phyloP scores from a whole-genome alignment of 1,139 yeast genomes.

The Taphrina flavorubra region DNA sequence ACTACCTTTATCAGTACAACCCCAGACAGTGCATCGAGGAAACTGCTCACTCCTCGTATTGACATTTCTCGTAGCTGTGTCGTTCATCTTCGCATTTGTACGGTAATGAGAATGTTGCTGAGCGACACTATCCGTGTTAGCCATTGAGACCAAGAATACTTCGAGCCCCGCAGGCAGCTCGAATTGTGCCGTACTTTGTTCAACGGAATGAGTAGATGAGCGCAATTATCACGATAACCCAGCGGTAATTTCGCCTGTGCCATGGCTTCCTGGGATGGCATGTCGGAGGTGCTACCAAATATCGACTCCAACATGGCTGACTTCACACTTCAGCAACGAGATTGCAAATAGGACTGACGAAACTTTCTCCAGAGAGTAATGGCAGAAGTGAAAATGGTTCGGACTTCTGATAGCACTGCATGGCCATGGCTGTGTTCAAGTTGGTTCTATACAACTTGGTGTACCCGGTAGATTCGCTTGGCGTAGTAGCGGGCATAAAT shows the following conservation, averaged over 20 bases:
- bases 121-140: conserved; percentile 56
- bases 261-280: conserved; percentile 64
- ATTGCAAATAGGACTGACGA: not conserved
- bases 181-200: conserved; percentile 52
- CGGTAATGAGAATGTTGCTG: conserved; percentile 62
- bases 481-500: conserved; percentile 2
- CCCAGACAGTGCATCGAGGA: too few species aligned
- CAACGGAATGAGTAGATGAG: conserved; percentile 71
- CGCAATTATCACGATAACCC: conserved; percentile 86
- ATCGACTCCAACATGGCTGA: conserved; percentile 28
- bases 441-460: too few species aligned
- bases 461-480: not conserved
- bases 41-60: conserved; percentile 33
- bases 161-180: too few species aligned
- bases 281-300: conserved; percentile 14
- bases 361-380: not conserved
- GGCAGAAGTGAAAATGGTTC: too few species aligned
- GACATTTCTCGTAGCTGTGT: conserved; percentile 41
- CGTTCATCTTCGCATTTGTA: conserved; percentile 62
- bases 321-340: not conserved
- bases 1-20: conserved; percentile 12
- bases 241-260: conserved; percentile 79
- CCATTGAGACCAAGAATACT: not conserved
- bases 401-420: too few species aligned
- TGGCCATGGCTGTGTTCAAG: too few species aligned